phyloP scores from a whole-genome alignment of 768 basidiomycete genomes.

The Rubroboletus pulcherrimus region DNA sequence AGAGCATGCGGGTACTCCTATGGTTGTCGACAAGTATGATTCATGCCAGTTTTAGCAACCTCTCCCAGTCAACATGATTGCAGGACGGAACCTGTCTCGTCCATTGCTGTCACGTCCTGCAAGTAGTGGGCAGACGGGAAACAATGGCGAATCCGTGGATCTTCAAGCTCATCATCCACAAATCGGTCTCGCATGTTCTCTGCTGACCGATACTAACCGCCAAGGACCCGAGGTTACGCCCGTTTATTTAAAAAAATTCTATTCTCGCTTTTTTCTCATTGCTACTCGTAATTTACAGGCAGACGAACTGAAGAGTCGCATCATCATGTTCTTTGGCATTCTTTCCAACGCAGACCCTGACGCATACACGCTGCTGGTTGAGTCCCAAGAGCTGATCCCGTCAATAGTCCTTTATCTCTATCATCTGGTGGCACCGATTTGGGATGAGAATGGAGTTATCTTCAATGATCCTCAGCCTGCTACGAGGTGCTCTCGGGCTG shows the following conservation, averaged over 20 bases:
- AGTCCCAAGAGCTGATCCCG: conserved; percentile 58
- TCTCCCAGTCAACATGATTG: conserved; percentile 13
- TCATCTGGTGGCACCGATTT: conserved; percentile 52
- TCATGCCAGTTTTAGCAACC: neutral
- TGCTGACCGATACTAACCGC: conserved; percentile 42
- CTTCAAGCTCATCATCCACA: conserved; percentile 33
- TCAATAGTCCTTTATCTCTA: conserved; percentile 57
- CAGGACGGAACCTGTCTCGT: conserved; percentile 43
- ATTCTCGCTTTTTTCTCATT: neutral
- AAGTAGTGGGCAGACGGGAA: conserved; percentile 11
- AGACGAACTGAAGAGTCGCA: conserved; percentile 33
- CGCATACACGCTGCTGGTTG: conserved; percentile 35
- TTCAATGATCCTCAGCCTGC: conserved; percentile 32
- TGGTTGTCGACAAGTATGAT: conserved; percentile 46
- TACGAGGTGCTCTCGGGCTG: conserved; percentile 20
- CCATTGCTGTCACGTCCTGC: conserved; percentile 40
- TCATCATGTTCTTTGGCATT: conserved; percentile 40
- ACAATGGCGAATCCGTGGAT: conserved; percentile 23
- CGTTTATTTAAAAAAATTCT: neutral
- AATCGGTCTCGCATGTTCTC: conserved; percentile 48
- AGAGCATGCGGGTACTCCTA: conserved; percentile 47
- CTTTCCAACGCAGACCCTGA: conserved; percentile 39
- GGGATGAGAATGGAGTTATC: conserved; percentile 58
- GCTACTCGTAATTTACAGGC: conserved; percentile 24
- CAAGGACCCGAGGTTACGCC: conserved; percentile 39